A percentile compares a stretch with the other conserved stretches of the same genome.
These are phyloP conservation scores for Lentinula raphanica DNA, from an alignment of 768 basidiomycete species.

Conservation along the genomic window DNA sequence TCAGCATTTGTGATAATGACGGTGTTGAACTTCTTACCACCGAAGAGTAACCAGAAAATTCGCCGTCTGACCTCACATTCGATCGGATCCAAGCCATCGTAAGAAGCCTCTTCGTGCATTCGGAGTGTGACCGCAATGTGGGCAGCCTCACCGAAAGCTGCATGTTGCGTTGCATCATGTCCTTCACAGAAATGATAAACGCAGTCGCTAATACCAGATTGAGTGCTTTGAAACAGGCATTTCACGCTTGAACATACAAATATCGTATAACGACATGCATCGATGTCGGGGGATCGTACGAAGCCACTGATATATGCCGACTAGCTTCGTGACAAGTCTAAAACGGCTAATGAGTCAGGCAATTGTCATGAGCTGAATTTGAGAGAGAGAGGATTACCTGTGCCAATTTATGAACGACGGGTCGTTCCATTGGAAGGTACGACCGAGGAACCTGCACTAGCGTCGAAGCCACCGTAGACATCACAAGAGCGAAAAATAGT, in stretches of 20 bases:
- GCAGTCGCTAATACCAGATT: conserved; percentile 51
- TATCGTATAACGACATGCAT: conserved; percentile 86
- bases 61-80: conserved; percentile 85
- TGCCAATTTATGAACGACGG: conserved; percentile 79
- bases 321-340: conserved; percentile 79
- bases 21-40: conserved; percentile 45
- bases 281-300: conserved; percentile 79
- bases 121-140: conserved; percentile 79
- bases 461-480: conserved; percentile 84
- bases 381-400: conserved; percentile 26
- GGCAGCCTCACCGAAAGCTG: conserved; percentile 81
- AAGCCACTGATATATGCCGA: conserved; percentile 71
- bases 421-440: conserved; percentile 82
- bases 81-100: conserved; percentile 78
- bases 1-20: conserved; percentile 8
- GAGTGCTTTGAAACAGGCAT: background rate
- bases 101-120: conserved; percentile 83
- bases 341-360: background rate
- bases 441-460: conserved; percentile 85
- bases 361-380: conserved; percentile 3
- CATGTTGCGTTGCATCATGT: conserved; percentile 81
- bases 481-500: conserved; percentile 85
- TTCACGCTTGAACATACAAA: conserved; percentile 50
- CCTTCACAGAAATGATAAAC: conserved; percentile 88
- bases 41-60: conserved; percentile 86